Evolutionary conservation across 768 basidiomycete species (phyloP), one percentile per base, ranked within the genome.

Genomic region (Leccinum ochraceum): DNA sequence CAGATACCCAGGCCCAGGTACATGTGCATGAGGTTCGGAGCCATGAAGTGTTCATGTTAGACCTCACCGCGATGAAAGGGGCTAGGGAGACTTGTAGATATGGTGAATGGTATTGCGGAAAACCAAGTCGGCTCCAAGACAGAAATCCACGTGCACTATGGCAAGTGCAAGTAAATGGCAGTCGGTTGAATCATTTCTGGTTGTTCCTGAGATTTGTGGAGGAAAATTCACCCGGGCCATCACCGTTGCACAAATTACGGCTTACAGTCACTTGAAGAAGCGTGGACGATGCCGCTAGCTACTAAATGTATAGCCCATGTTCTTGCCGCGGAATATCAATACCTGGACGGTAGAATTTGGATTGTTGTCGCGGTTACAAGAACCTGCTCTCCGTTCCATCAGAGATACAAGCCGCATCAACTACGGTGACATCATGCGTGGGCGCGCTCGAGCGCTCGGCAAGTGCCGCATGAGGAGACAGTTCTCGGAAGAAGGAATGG

Each of bases 401-500:
- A 20, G 36, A 32, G 13, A 10, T 44, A 22, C 2, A 7, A 34
- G 36, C 51, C 39, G 17, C 53, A 54, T 51, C 60, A 54, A 55
- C 60, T 11, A 53, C 53, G 20, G 10, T 28, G 9, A 46, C 24
- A 54, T 22, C 10, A 24, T 59, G 32, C 24, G 0, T 2, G 2
- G 49, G 46, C 48, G 46, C 48, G 44, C 20, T 46, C n/a, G 44
- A 46, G 11, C 20, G 83, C 84, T 83, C 84, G 88, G 74, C 85
- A 88, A 37, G 81, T 78, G 22, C 85, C 85, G 63, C 86, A 87
- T n/a, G 74, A 70, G 2, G 77, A 53, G 6, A 44, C 11, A 44
- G 44, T 44, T 20, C 44, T 46, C 44, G 44, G 44, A 6, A 20
- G 44, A 46, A 46, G n/a, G n/a, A 44, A 44, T 20, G 42, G 42